A percentile compares a stretch with the other conserved stretches of the same genome.
phyloP scores from a whole-genome alignment of 2,329 filamentous ascomycete species.

The Xylariaceae sp. region DNA sequence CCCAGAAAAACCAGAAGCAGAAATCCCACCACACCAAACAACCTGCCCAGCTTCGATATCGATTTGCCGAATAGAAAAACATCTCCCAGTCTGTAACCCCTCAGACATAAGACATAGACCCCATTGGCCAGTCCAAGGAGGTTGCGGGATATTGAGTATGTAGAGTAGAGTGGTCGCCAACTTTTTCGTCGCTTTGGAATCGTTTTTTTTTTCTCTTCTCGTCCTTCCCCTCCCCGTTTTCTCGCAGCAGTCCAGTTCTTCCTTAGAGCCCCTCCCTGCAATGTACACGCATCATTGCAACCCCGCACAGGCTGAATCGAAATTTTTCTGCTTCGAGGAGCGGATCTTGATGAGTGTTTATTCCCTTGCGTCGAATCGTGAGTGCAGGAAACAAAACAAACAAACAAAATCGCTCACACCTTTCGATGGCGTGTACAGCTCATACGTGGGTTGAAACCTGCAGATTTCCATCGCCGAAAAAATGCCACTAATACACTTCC shows the following conservation, averaged over 20 bases:
- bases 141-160: conserved; percentile 7
- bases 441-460: not conserved
- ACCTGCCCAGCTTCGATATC: no score
- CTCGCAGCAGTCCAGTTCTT: not conserved
- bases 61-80: not conserved
- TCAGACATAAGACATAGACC: no score
- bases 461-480: not conserved
- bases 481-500: conserved; percentile 8
- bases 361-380: not conserved
- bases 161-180: not conserved
- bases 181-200: not conserved
- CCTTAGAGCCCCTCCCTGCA: not conserved
- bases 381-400: not conserved
- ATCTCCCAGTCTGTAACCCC: not conserved
- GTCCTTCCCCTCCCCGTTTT: not conserved
- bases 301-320: conserved; percentile 1
- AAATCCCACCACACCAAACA: not conserved
- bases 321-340: not conserved
- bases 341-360: not conserved
- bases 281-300: not conserved
- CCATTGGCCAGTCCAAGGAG: conserved; percentile 4
- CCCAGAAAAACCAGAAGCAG: not conserved
- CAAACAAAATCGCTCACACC: conserved; percentile 6
- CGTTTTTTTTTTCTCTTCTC: not conserved
- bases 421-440: not conserved